Evolutionary conservation across 257 asterid genomes (phyloP).

Genomic region (Lycium barbarum): DNA sequence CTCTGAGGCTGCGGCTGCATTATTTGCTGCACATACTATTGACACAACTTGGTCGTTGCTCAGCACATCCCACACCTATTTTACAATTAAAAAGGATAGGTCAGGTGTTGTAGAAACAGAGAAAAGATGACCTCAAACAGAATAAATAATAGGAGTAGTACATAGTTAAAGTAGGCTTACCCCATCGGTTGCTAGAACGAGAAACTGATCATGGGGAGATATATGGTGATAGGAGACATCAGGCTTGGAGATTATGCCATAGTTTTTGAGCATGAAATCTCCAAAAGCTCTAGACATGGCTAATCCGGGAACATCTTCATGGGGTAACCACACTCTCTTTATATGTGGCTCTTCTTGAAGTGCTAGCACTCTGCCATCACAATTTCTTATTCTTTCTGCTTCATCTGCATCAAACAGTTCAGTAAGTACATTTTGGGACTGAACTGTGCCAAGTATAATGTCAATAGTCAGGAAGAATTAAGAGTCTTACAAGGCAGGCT

Average conservation of each 20-base stretch:
- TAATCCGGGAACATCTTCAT: slow-evolving; percentile 77
- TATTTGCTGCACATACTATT: slow-evolving; percentile 51
- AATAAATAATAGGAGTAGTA: too few relatives aligned
- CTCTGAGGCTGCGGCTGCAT: slow-evolving; percentile 66
- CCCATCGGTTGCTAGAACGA: slow-evolving; percentile 90
- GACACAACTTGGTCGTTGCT: slow-evolving; percentile 63
- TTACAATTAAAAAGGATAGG: neutral
- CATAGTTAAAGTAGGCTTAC: slow-evolving; percentile 34
- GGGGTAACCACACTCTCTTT: slow-evolving; percentile 80
- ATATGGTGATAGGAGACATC: slow-evolving; percentile 62
- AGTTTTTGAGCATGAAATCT: slow-evolving; percentile 68
- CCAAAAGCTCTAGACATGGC: slow-evolving; percentile 94
- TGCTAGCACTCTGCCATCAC: slow-evolving; percentile 75
- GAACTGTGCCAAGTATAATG: neutral
- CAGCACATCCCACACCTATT: slow-evolving; percentile 89
- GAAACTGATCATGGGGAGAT: slow-evolving; percentile 64
- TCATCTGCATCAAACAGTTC: slow-evolving; percentile 61
- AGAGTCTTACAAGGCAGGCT: slow-evolving; percentile 63
- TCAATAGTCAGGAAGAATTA: neutral
- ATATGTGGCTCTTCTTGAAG: slow-evolving; percentile 70
- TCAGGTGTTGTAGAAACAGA: neutral
- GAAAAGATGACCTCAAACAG: neutral
- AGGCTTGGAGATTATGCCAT: slow-evolving; percentile 74
- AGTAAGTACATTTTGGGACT: neutral
- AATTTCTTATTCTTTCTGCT: slow-evolving; percentile 76